These are phyloP conservation scores for Chaetomium fimeti DNA, from an alignment of 495 filamentous ascomycete genomes.

Conservation along the genomic window DNA sequence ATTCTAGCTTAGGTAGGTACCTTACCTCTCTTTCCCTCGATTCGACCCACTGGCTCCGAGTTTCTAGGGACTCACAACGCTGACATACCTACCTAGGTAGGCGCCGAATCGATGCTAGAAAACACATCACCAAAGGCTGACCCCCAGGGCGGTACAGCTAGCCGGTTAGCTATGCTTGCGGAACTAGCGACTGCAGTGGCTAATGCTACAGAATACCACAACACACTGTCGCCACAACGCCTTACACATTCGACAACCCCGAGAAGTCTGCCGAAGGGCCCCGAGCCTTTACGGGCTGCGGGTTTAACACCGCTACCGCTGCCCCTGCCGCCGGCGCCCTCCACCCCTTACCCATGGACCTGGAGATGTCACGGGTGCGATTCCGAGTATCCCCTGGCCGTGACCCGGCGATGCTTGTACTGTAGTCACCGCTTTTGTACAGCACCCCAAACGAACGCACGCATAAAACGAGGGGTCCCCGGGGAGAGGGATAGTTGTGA, in stretches of 20 bases:
- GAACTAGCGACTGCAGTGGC: background rate
- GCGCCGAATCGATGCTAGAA: background rate
- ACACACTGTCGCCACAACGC: background rate
- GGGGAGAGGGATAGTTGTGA: conserved; percentile 19
- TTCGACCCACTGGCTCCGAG: background rate
- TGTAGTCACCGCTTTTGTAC: conserved; percentile 47
- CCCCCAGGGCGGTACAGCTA: background rate
- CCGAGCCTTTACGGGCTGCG: background rate
- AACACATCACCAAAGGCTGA: too few relatives aligned
- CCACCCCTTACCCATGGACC: conserved; percentile 35
- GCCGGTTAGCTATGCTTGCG: background rate
- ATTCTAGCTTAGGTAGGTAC: background rate
- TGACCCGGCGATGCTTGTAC: conserved; percentile 47
- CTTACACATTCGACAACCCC: background rate
- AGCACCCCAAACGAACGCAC: background rate
- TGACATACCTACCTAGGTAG: too few relatives aligned
- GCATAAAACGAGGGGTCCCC: background rate
- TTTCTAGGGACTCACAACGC: background rate
- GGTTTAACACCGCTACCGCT: background rate
- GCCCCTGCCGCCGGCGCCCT: background rate
- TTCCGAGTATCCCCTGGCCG: conserved; percentile 41
- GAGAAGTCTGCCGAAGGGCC: background rate
- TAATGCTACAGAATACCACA: background rate
- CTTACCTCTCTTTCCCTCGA: background rate
- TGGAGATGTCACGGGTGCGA: conserved; percentile 48